Conservation (phyloP, 257 asterid species). For the Avicennia marina region DNA sequence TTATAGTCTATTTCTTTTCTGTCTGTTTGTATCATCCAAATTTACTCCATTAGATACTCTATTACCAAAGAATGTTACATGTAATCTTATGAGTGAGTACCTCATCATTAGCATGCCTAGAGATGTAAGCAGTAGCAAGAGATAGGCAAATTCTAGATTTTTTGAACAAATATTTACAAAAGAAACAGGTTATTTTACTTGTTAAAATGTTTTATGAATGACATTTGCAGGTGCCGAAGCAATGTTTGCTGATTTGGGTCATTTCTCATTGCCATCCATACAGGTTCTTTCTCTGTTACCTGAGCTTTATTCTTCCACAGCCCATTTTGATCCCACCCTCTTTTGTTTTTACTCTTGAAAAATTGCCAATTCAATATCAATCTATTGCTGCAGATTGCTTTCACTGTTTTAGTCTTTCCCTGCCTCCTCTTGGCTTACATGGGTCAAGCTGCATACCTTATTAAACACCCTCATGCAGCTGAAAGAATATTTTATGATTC, state of each 20-base stretch:
- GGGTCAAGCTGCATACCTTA: conserved; percentile 97
- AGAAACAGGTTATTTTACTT: neutral
- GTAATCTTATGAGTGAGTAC: too few species aligned
- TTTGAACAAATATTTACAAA: too few species aligned
- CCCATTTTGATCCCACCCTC: neutral
- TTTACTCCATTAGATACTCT: too few species aligned
- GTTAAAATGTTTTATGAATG: neutral
- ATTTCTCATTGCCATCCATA: conserved; percentile 84
- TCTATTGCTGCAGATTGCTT: conserved; percentile 65
- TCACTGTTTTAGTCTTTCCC: conserved; percentile 76
- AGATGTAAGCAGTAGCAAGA: too few species aligned
- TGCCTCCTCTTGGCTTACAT: conserved; percentile 91
- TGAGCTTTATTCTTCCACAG: neutral
- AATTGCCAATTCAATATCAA: neutral
- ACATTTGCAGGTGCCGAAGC: conserved; percentile 88
- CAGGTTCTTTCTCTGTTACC: conserved; percentile 46
- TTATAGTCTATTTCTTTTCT: too few species aligned
- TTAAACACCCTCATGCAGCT: conserved; percentile 58
- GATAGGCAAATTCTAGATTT: too few species aligned
- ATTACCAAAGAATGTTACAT: too few species aligned
- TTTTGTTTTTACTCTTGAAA: neutral
- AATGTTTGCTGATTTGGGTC: conserved; percentile 98
- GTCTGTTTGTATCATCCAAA: too few species aligned
- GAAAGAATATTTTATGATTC: conserved; percentile 67
- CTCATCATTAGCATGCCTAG: too few species aligned